Evolutionary conservation across 192 early-diverging fungal species (phyloP).

Genomic region (Dissophora ornata): DNA sequence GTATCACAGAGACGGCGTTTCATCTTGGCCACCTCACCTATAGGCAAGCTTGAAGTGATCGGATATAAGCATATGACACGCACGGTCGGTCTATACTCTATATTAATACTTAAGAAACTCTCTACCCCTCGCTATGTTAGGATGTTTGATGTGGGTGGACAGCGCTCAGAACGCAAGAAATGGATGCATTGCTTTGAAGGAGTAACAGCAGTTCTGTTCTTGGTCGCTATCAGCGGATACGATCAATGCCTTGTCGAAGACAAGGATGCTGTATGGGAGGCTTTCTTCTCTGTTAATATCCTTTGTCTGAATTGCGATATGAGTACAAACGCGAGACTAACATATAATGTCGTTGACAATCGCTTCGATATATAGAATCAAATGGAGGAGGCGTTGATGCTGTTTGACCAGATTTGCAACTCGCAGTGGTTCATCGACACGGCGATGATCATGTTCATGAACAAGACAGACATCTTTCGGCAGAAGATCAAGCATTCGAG

Average conservation of each 20-base stretch:
- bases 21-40: constrained; percentile 66
- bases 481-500: constrained; percentile 62
- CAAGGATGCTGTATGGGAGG: constrained; percentile 49
- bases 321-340: no score
- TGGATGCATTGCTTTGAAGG: constrained; percentile 69
- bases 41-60: no score
- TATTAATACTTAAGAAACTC: no score
- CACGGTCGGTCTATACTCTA: no score
- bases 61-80: no score
- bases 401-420: constrained; percentile 71
- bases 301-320: no score
- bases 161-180: constrained; percentile 66
- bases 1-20: constrained; percentile 69
- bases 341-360: no score
- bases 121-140: constrained; percentile 26
- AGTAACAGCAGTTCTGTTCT: constrained; percentile 67
- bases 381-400: constrained; percentile 70
- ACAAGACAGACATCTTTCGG: constrained; percentile 72
- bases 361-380: no score
- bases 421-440: constrained; percentile 70
- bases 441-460: constrained; percentile 71
- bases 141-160: constrained; percentile 73
- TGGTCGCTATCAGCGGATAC: constrained; percentile 71
- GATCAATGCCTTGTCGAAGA: constrained; percentile 70
- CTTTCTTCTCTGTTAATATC: no score